phyloP scores from a whole-genome alignment of 805 yeast genomes.

The Yamadazyma scolyti region DNA sequence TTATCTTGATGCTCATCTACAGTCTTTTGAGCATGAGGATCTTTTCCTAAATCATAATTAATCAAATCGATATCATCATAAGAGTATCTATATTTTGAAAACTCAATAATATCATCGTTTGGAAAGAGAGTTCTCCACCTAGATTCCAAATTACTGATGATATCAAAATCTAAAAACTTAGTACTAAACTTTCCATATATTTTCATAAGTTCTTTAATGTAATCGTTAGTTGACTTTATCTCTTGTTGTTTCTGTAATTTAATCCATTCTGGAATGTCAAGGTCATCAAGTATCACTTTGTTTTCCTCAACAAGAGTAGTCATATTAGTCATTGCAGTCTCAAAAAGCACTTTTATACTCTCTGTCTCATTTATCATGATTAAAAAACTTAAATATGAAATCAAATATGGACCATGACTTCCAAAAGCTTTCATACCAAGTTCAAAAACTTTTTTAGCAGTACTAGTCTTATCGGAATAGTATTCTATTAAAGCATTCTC shows the following conservation, averaged over 20 bases:
- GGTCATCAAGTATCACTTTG: constrained; percentile 14
- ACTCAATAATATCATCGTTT: constrained; percentile 43
- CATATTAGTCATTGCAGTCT: constrained; percentile 60
- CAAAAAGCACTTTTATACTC: constrained; percentile 80
- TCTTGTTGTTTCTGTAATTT: constrained; percentile 41
- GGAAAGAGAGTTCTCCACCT: constrained; percentile 68
- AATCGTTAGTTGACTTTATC: constrained; percentile 20
- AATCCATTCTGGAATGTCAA: constrained; percentile 32
- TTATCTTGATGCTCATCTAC: constrained; percentile 12
- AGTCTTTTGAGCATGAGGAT: constrained; percentile 13
- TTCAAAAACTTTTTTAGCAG: constrained; percentile 75
- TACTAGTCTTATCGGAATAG: constrained; percentile 58
- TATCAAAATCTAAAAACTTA: constrained; percentile 64
- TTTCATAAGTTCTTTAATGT: constrained; percentile 28
- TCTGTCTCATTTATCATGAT: constrained; percentile 63
- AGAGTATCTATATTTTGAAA: constrained; percentile 37
- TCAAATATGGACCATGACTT: constrained; percentile 57
- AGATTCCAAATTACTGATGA: constrained; percentile 61
- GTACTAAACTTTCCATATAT: constrained; percentile 66
- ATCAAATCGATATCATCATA: constrained; percentile 34
- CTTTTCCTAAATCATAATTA: constrained; percentile 31
- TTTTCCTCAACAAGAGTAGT: constrained; percentile 30
- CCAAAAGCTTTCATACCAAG: constrained; percentile 63
- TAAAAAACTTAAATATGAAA: constrained; percentile 69
- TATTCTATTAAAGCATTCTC: constrained; percentile 83